phyloP scores from a whole-genome alignment of 192 early-diverging fungal genomes.

The Backusella tarrabulga region DNA sequence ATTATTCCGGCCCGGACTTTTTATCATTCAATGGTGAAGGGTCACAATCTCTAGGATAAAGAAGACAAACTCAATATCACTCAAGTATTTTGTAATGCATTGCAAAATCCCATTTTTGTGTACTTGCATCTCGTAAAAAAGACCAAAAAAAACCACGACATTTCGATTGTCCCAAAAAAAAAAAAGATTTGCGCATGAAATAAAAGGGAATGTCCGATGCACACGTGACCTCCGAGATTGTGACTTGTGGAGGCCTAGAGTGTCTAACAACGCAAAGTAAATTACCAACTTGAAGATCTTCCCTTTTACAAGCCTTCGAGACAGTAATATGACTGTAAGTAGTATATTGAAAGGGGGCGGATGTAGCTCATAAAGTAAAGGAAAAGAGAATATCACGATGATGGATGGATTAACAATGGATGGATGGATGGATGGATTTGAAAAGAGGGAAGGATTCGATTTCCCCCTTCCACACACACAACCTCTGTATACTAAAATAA shows the following conservation, averaged over 20 bases:
- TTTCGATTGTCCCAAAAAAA: no score
- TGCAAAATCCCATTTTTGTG: no score
- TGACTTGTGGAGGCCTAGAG: background rate
- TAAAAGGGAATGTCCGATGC: background rate
- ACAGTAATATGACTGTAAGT: slow-evolving; percentile 22
- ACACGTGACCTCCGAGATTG: background rate
- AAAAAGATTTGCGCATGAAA: background rate
- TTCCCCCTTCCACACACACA: background rate
- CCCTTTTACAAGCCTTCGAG: slow-evolving; percentile 20
- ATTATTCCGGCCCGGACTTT: no score
- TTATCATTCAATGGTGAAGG: no score
- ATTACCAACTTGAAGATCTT: background rate
- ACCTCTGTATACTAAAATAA: background rate
- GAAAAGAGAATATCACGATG: background rate
- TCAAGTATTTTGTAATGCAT: no score
- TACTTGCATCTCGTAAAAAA: no score
- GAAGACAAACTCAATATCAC: no score
- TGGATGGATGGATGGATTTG: slow-evolving; percentile 28
- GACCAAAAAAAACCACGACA: no score
- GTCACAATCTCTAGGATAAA: no score
- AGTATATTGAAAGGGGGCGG: background rate
- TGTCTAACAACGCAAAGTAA: background rate
- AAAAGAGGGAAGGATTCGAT: background rate
- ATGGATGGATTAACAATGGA: slow-evolving; percentile 17
- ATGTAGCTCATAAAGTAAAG: background rate